Percentiles rank a stretch among this genome's conserved stretches.
Evolutionary conservation across 1,284 basidiomycete species (phyloP).

Genomic region (Sphaerobolus stellatus): DNA sequence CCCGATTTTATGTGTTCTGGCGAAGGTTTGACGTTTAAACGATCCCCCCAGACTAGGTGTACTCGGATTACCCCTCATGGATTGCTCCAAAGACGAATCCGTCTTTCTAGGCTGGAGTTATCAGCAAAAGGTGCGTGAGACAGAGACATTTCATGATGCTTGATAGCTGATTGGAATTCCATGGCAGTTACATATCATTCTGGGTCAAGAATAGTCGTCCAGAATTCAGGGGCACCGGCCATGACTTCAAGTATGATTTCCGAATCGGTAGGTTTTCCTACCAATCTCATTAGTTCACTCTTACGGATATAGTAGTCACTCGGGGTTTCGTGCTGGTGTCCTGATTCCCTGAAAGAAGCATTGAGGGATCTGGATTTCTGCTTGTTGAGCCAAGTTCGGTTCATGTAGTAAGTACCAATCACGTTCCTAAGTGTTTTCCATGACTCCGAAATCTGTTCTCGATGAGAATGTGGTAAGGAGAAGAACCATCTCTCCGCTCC

Average conservation of each 20-base stretch:
- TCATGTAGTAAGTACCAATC: slow-evolving; percentile 12
- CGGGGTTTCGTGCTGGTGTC: slow-evolving; percentile 23
- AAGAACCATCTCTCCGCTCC: slow-evolving; percentile 14
- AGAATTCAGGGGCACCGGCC: slow-evolving; percentile 22
- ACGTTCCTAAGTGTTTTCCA: slow-evolving; percentile 12
- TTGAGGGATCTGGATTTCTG: slow-evolving; percentile 7
- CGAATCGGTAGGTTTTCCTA: slow-evolving; percentile 14
- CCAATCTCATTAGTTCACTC: slow-evolving; percentile 8
- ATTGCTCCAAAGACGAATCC: no score
- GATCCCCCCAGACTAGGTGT: neutral
- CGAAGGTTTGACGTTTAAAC: neutral
- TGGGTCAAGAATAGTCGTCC: slow-evolving; percentile 22
- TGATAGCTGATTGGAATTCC: slow-evolving; percentile 21
- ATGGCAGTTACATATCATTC: slow-evolving; percentile 12
- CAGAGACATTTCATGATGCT: slow-evolving; percentile 21
- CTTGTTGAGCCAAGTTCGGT: slow-evolving; percentile 15
- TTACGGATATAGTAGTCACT: slow-evolving; percentile 30
- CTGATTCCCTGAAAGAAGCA: slow-evolving; percentile 23
- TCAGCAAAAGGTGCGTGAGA: slow-evolving; percentile 9
- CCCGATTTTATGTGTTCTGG: slow-evolving; percentile 6
- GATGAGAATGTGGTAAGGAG: neutral
- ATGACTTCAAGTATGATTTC: slow-evolving; percentile 24
- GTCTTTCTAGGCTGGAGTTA: no score
- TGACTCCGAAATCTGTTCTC: neutral
- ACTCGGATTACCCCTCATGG: slow-evolving; percentile 7